Base-by-base conservation (phyloP, 1,284 basidiomycete species). In the Ceratobasidium sp. region DNA sequence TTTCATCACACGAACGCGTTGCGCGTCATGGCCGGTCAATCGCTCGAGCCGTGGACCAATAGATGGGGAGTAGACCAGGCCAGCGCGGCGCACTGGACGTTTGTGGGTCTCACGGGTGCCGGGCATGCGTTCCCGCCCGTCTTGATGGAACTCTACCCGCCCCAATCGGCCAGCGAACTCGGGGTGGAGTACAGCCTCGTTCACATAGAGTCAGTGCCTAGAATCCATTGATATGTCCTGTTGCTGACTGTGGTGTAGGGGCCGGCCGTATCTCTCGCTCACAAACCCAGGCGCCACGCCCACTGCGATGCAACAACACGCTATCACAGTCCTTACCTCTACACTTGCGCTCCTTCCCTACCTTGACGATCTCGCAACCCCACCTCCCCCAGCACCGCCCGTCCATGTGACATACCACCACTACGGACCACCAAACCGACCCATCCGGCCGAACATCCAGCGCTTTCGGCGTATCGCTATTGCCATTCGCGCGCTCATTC, bases 311-410 rank as follows among this genome's bases (percentile, higher is more conserved):
- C 92, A 94, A 78, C 74, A 82, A 9, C 91, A 91, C 77, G 90
- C 92, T 1, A 81, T 93, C 62, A 84, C 86, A 72, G 85, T 92
- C 18, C 84, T 94, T n/a, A 86, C 88, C 9, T 85, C 87, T 78
- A 93, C 92, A 16, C 91, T 92, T 78, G 83, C 88, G 8, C 79
- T 88, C 46, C 80, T 88, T 21, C 82, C 82, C 59, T 76, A 80
- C 7, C 77, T 84, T 62, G 78, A 52, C 77, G 80, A 62, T 73
- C 76, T 74, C 7, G 76, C 79, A n/a, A 76, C 80, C 11, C 78
- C 80, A 86, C 74, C 88, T 89, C 74, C 82, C 91, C 71, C 89
- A 88, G 16, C 86, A 87, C 0, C 83, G 84, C 32, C 78, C 84
- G 84, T 44, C 80, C 79, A 28, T 78, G 16, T 66, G 26, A 30